phyloP scores from a whole-genome alignment of 2,329 filamentous ascomycete genomes.

The Leptographium wingfieldii region DNA sequence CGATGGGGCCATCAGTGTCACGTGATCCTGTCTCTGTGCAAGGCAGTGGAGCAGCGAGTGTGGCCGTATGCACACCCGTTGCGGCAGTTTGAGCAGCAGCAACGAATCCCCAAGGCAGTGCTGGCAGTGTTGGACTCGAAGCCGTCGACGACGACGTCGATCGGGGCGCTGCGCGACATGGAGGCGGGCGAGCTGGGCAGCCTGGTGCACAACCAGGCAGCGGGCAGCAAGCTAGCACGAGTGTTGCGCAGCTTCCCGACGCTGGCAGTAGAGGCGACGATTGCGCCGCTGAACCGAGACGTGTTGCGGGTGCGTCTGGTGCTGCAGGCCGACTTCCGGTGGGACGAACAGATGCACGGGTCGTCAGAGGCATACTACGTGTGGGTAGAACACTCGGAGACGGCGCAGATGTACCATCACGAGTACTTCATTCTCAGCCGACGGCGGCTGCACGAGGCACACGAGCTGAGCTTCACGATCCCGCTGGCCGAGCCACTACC shows the following conservation, averaged over 20 bases:
- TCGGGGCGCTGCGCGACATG: slow-evolving; percentile 87
- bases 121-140: slow-evolving; percentile 61
- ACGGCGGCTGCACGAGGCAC: slow-evolving; percentile 86
- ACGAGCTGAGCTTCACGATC: slow-evolving; percentile 96
- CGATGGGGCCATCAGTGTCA: slow-evolving; percentile 94
- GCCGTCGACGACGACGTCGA: slow-evolving; percentile 42
- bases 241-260: slow-evolving; percentile 88
- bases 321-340: slow-evolving; percentile 79
- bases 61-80: slow-evolving; percentile 95
- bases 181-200: slow-evolving; percentile 79
- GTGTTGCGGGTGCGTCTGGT: slow-evolving; percentile 83
- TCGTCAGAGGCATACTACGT: slow-evolving; percentile 95
- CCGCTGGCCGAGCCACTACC: slow-evolving; percentile 86
- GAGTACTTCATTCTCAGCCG: slow-evolving; percentile 91
- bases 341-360: slow-evolving; percentile 90
- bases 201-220: slow-evolving; percentile 80
- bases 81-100: slow-evolving; percentile 64
- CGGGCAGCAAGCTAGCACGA: slow-evolving; percentile 69
- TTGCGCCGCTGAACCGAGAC: slow-evolving; percentile 87
- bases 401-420: slow-evolving; percentile 93
- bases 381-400: slow-evolving; percentile 98
- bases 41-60: slow-evolving; percentile 90
- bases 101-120: slow-evolving; percentile 58
- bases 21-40: slow-evolving; percentile 80
- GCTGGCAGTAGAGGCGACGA: slow-evolving; percentile 79